Conservation (phyloP, 2,329 filamentous ascomycete species). For the Aspergillus sp. region DNA sequence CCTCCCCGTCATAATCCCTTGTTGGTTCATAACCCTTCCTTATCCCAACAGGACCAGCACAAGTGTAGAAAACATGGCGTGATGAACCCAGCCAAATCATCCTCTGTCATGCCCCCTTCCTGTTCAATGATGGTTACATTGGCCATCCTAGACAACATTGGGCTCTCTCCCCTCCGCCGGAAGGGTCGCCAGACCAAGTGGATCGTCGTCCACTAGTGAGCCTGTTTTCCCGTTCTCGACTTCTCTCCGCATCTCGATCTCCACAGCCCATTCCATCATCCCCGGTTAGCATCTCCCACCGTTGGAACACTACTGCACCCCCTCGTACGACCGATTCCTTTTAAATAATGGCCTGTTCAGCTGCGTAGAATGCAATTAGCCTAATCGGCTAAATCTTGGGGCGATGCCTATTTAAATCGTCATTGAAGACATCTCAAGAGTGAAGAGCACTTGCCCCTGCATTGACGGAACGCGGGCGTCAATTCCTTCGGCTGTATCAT, state of each 20-base stretch:
- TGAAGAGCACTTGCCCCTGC: no score
- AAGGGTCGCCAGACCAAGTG: background rate
- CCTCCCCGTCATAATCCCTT: no score
- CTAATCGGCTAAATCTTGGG: slow-evolving; percentile 5
- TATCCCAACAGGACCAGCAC: no score
- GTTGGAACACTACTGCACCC: background rate
- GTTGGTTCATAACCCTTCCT: no score
- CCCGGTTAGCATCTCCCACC: background rate
- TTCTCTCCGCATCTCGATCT: background rate
- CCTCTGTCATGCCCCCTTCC: background rate
- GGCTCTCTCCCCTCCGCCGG: background rate
- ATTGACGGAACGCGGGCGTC: background rate
- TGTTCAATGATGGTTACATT: no score
- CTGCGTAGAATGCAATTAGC: background rate
- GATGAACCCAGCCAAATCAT: background rate
- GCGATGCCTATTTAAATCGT: background rate
- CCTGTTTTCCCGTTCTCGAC: no score
- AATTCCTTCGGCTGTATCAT: background rate
- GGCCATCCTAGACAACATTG: no score
- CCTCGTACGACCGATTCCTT: background rate
- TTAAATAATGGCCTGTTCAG: background rate
- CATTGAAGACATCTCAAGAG: background rate
- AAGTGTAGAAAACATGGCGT: no score
- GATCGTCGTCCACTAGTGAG: background rate
- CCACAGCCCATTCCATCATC: background rate